Evolutionary conservation across 208 protist genomes (phyloP), one percentile per base, ranked within the genome.

Genomic region (Angomonas ambiguus): DNA sequence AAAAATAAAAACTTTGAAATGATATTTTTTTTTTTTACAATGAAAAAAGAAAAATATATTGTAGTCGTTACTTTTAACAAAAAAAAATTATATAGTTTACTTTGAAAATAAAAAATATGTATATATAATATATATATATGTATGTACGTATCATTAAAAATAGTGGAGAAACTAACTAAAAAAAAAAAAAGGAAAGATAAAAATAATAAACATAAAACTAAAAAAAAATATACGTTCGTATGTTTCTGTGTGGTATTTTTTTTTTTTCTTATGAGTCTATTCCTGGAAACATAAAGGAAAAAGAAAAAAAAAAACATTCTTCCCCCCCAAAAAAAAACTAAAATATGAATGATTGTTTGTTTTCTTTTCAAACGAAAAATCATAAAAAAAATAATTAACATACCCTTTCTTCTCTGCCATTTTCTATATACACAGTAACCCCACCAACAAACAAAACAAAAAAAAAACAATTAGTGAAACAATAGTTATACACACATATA

Each of bases 401-500:
- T 10, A 32, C 28, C 34, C 13, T 58, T 35, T 49, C 53, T 25
- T 61, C 33, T 0, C 20, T 59, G 13, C 20, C 48, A 32, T 32
- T 72, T 6, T 3, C 4, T 10, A 27, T 51, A 13, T 66, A 13
- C 25, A 49, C n/a, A 20, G 31, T 31, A 30, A 55, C 25, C 2
- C 24, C n/a, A 24, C 10, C 2, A 51, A 65, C 20, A 65, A 65
- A 65, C 1, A 65, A 65, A 65, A 65, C 49, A 42, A 69, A 69
- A 69, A 51, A 68, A 61, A 73, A 69, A 69, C 33, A 56, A 33
- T 64, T n/a, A n/a, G n/a, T n/a, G n/a, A n/a, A n/a, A n/a, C n/a
- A n/a, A 3, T 22, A 66, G 31, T 55, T 42, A 51, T 28, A 60
- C 22, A 66, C 18, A 71, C 16, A 24, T 48, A 48, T 69, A 32